Base-by-base conservation (phyloP, 495 filamentous ascomycete species). In the Daldinia caldariorum region DNA sequence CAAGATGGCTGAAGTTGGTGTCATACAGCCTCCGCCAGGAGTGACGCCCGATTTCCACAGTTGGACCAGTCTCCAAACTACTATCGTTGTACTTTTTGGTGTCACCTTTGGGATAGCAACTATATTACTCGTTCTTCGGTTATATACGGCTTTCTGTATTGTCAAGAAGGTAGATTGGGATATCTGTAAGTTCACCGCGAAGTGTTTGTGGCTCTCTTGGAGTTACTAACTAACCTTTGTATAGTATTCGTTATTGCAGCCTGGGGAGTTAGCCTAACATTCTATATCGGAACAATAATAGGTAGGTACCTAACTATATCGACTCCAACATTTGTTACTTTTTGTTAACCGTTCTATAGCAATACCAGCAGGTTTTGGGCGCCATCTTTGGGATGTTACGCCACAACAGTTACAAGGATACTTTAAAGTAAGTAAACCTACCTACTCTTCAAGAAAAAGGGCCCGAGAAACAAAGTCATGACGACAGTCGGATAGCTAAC, bases 151-250 rank as follows among this genome's bases (percentile, higher is more conserved):
- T 41, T 54, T 63, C 5, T 8, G 9, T 10, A 54, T 63, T 10
- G 60, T 63, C 18, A 63, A 55, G 26, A 63, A 63, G 26, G 22
- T 63, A 10, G 60, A 63, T 43, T 63, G 60, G 60, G 60, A 63
- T 55, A 41, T 63, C 18, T n/a, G 60, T 63, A 41, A 57, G 54
- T 41, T 8, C 16, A n/a, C 4, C 14, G n/a, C 14, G 7, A 53
- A 32, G 1, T 1, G 47, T 4, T 16, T 6, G n/a, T 43, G 34
- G 4, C 16, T 14, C 12, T 9, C 18, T 38, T 4, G 0, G 26
- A 22, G 10, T 63, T 32, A 8, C 22, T 54, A 41, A 13, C 22
- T 54, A 41, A 34, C n/a, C 0, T 18, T 34, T 9, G 6, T 0
- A 20, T 14, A 63, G 60, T 55, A 8, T 63, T 63, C n/a, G 39